A percentile compares a stretch with the other conserved stretches of the same genome.
phyloP scores from a whole-genome alignment of 2,329 filamentous ascomycete genomes.

The Aspergillus neoniger region DNA sequence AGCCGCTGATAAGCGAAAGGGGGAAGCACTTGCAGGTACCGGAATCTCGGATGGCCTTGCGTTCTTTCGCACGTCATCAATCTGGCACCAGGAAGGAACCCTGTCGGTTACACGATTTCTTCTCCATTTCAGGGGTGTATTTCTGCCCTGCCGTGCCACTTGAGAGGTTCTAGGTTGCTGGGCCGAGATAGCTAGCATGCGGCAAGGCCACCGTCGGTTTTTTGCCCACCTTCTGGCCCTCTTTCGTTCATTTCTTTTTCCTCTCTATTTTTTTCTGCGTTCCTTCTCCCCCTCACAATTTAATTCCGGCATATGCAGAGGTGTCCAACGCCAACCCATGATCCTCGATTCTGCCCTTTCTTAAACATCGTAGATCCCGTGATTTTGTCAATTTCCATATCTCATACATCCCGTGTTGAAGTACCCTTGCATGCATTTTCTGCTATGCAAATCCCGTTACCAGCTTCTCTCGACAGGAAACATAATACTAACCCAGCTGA shows the following conservation, averaged over 20 bases:
- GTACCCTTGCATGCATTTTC: conserved; percentile 9
- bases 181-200: conserved; percentile 23
- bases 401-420: conserved; percentile 6
- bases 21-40: conserved; percentile 5
- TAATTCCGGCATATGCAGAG: conserved; percentile 31
- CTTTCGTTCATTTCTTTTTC: conserved; percentile 9
- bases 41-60: conserved; percentile 5
- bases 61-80: conserved; percentile 9
- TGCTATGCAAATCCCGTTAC: background rate
- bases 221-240: conserved; percentile 11
- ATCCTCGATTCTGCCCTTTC: conserved; percentile 27
- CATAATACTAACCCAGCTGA: background rate
- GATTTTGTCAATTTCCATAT: conserved; percentile 22
- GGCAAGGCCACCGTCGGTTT: conserved; percentile 12
- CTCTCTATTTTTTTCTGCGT: conserved; percentile 19
- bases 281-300: background rate
- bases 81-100: conserved; percentile 1
- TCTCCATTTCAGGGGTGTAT: conserved; percentile 13
- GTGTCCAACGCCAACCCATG: conserved; percentile 33
- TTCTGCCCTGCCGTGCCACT: conserved; percentile 20
- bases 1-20: conserved; percentile 18
- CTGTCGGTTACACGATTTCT: conserved; percentile 24
- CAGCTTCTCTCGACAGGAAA: conserved; percentile 11
- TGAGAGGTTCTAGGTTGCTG: conserved; percentile 19
- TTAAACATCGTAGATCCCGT: conserved; percentile 21